Base-by-base conservation (phyloP, 345 rosid genomes). In the Eucalyptus erythrocorys region DNA sequence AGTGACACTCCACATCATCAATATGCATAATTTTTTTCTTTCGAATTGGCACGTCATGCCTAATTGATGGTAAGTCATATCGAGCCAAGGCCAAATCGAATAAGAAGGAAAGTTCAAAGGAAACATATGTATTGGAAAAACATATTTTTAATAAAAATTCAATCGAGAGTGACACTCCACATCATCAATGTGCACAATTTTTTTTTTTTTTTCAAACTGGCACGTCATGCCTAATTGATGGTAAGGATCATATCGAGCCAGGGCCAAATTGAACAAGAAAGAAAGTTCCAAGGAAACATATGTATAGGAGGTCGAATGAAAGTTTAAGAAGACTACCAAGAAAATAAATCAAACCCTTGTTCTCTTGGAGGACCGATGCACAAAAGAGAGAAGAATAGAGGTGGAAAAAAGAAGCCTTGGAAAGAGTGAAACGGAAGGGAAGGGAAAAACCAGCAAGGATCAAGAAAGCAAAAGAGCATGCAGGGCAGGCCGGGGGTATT, bases 71-170 rank as follows among this genome's bases (percentile, higher is more conserved):
- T n/a, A 57, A 26, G 6, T 14, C 66, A 8, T 14, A 5, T 26
- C 1, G 68, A 27, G 16, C 32, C 8, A 57, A 15, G 32, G 32
- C 32, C 68, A 59, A 27, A 3, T 59, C 27, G 64, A n/a, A 57
- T 7, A 24, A 57, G 5, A 24, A 57, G 24, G n/a, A 57, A 11
- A 24, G 22, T 10, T 57, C 10, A 12, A 3, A 27, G 16, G 32
- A 13, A n/a, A n/a, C n/a, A 5, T 1, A 12, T 59, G 8, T 9
- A 12, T 30, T 12, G n/a, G n/a, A n/a, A n/a, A n/a, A n/a, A n/a
- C n/a, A n/a, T n/a, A n/a, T n/a, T n/a, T n/a, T n/a, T n/a, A n/a
- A n/a, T n/a, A n/a, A n/a, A n/a, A n/a, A n/a, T n/a, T 55, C 5
- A 22, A 55, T 55, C 4, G 27, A 55, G 27, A 11, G 27, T 2